Evolutionary conservation across 495 filamentous ascomycete genomes (phyloP), one percentile per base, ranked within the genome.

Genomic region (Aspergillus biplanus): DNA sequence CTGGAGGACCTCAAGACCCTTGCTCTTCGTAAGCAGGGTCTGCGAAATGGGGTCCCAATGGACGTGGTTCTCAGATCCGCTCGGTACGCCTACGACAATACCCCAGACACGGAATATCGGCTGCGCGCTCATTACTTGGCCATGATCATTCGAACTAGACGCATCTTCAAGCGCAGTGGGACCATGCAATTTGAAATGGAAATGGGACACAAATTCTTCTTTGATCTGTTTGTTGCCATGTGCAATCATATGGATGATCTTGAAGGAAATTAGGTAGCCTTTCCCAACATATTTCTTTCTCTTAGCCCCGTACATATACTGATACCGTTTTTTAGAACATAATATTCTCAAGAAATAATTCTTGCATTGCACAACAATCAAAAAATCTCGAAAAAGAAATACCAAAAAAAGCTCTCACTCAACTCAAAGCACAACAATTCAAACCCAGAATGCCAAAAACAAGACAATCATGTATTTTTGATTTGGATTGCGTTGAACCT

Each of bases 141-240:
- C 70, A 87, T 96, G 76, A 95, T 97, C 74, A 96, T 97, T 82
- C 86, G 92, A 76, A 91, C 88, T 80, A 90, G 93, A 75, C 90
- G 91, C 83, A 93, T 90, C 67, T 97, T 97, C 82, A 96, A 96
- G 88, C 86, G 87, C 75, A 96, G 92, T 80, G 93, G 92, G 74
- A 96, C 92, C 70, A 94, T 97, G 92, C 92, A 96, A 85, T 87
- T 90, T 82, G 93, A 97, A 84, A 97, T 97, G 93, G 90, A 96
- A 79, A 87, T 86, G 75, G 91, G 91, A 64, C 92, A 88, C 71
- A 88, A 90, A 81, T 83, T 97, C 73, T 97, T 96, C 84, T 97
- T 97, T 80, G 93, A 97, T 84, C 83, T 97, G 75, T 97, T 97
- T 77, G 92, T 97, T 69, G 92, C 93, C 64, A 90, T 97, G 90